Evolutionary conservation across 257 asterid species (phyloP).

Genomic region (Scutellaria baicalensis): DNA sequence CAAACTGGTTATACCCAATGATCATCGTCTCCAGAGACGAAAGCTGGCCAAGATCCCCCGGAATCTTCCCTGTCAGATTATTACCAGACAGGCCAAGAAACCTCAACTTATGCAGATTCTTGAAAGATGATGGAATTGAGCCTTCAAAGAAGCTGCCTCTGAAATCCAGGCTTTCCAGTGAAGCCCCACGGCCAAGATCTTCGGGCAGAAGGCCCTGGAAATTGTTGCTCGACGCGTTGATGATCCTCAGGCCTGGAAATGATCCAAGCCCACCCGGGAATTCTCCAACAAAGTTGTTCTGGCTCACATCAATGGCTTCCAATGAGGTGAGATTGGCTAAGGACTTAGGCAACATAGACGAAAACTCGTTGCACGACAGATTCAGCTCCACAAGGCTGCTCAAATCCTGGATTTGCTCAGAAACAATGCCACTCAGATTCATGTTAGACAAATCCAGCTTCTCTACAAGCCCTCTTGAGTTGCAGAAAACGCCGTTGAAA

Average conservation of each 20-base stretch:
- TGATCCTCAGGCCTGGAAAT: constrained; percentile 25
- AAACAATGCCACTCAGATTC: constrained; percentile 61
- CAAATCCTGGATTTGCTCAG: constrained; percentile 39
- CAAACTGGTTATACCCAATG: constrained; percentile 59
- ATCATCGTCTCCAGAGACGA: constrained; percentile 47
- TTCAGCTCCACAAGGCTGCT: constrained; percentile 32
- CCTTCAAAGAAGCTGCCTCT: constrained; percentile 72
- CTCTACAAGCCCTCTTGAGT: constrained; percentile 37
- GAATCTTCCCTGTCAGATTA: constrained; percentile 59
- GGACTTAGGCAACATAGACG: constrained; percentile 33
- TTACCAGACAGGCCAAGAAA: constrained; percentile 77
- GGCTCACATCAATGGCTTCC: constrained; percentile 50
- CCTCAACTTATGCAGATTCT: constrained; percentile 41
- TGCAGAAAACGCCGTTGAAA: constrained; percentile 67
- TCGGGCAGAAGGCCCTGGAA: constrained; percentile 57
- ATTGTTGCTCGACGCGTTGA: constrained; percentile 78
- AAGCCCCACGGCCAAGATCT: constrained; percentile 41
- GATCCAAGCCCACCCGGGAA: constrained; percentile 56
- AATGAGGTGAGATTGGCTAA: constrained; percentile 40
- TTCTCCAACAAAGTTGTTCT: constrained; percentile 49
- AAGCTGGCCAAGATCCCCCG: constrained; percentile 50
- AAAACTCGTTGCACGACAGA: constrained; percentile 43
- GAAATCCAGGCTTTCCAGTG: constrained; percentile 50
- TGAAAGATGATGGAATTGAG: constrained; percentile 54
- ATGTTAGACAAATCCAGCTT: constrained; percentile 54